Conservation (phyloP, 2,329 filamentous ascomycete genomes). For the Trichophyton schoenleinii region DNA sequence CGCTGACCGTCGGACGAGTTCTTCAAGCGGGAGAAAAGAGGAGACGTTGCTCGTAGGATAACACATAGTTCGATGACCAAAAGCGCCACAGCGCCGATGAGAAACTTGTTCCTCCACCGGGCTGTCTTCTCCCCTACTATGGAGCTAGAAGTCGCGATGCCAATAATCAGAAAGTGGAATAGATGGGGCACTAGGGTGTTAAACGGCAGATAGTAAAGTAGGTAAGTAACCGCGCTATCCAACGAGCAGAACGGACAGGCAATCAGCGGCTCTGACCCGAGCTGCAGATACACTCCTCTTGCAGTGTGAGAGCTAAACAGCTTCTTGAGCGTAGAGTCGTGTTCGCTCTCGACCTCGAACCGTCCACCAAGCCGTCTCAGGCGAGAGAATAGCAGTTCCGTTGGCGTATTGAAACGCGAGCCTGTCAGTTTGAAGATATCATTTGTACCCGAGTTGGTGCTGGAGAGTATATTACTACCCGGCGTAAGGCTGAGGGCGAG, state of each 20-base stretch:
- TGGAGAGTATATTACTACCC: slow-evolving; percentile 14
- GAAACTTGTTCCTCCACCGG: slow-evolving; percentile 59
- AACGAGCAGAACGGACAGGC: slow-evolving; percentile 70
- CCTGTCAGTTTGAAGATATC: slow-evolving; percentile 70
- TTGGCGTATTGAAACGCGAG: slow-evolving; percentile 74
- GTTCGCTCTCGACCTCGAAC: slow-evolving; percentile 13
- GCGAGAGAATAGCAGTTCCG: slow-evolving; percentile 70
- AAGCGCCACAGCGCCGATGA: slow-evolving; percentile 48
- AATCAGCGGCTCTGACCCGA: slow-evolving; percentile 60
- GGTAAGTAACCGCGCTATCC: slow-evolving; percentile 57
- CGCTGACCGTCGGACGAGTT: background rate
- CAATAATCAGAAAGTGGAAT: slow-evolving; percentile 59
- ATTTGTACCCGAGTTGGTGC: slow-evolving; percentile 36
- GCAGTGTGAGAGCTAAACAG: slow-evolving; percentile 61
- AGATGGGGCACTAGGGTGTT: slow-evolving; percentile 65
- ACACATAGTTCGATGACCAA: slow-evolving; percentile 52
- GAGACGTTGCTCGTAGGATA: slow-evolving; percentile 39
- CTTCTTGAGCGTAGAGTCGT: slow-evolving; percentile 52
- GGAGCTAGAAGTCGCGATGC: slow-evolving; percentile 57
- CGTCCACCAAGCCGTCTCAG: slow-evolving; percentile 37
- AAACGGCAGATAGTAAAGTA: slow-evolving; percentile 64
- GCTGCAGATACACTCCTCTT: slow-evolving; percentile 69
- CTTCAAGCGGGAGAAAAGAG: slow-evolving; percentile 21
- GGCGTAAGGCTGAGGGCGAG: slow-evolving; percentile 51
- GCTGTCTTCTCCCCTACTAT: slow-evolving; percentile 51